Evolutionary conservation across 1,284 basidiomycete genomes (phyloP).

Genomic region (Moniliella sp.): DNA sequence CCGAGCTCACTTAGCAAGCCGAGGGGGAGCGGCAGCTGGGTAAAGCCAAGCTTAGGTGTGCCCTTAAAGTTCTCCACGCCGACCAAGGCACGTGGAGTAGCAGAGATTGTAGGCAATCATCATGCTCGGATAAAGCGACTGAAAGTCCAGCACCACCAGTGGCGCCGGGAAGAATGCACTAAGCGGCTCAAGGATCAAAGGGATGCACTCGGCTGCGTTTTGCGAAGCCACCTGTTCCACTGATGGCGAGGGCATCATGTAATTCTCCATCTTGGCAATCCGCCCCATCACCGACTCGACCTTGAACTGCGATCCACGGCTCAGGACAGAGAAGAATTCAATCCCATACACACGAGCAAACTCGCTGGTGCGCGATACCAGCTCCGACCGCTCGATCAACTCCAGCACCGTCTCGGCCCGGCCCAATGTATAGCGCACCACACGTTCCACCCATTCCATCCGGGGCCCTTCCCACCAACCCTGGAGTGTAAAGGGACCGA

Average conservation of each 20-base stretch:
- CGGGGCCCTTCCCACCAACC: slow-evolving; percentile 44
- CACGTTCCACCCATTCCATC: slow-evolving; percentile 4
- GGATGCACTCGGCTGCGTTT: slow-evolving; percentile 83
- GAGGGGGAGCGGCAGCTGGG: slow-evolving; percentile 49
- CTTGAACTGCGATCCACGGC: slow-evolving; percentile 86
- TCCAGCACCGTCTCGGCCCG: slow-evolving; percentile 13
- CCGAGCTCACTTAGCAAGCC: slow-evolving; percentile 44
- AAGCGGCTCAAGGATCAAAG: slow-evolving; percentile 77
- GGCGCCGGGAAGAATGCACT: slow-evolving; percentile 82
- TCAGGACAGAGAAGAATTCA: slow-evolving; percentile 85
- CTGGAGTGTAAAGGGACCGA: slow-evolving; percentile 48
- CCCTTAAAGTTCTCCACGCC: slow-evolving; percentile 69
- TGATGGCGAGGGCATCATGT: slow-evolving; percentile 24
- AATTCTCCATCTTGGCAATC: slow-evolving; percentile 81
- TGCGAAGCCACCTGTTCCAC: slow-evolving; percentile 41
- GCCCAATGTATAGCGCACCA: slow-evolving; percentile 29
- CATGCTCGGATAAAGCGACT: slow-evolving; percentile 79
- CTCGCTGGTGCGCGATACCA: slow-evolving; percentile 40
- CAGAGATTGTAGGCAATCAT: slow-evolving; percentile 82
- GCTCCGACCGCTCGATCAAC: slow-evolving; percentile 22
- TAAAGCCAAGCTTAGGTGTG: slow-evolving; percentile 59
- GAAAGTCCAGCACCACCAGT: slow-evolving; percentile 76
- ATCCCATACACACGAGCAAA: slow-evolving; percentile 90
- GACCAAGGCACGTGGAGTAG: slow-evolving; percentile 65
- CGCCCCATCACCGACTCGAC: slow-evolving; percentile 95